phyloP scores from a whole-genome alignment of 2,329 filamentous ascomycete genomes.

The Colletotrichum australisinense region DNA sequence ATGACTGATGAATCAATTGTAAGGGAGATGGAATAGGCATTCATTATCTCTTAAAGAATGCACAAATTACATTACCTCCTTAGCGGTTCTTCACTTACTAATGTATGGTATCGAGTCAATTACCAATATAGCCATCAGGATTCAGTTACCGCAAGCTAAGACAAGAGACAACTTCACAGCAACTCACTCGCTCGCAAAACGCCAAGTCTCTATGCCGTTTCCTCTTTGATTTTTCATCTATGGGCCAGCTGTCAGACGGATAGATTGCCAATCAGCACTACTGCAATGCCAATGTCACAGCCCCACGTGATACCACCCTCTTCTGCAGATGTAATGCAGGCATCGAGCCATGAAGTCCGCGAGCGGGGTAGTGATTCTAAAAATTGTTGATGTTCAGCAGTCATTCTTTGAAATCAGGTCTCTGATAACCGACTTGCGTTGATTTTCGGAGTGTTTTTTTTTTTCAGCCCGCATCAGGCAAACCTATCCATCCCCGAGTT shows the following conservation, averaged over 20 bases:
- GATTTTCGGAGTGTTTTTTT: not conserved
- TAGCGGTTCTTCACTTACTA: too few species aligned
- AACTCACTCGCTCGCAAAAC: not conserved
- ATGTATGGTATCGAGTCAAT: too few species aligned
- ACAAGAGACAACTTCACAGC: not conserved
- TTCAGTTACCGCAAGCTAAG: not conserved
- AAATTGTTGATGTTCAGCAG: not conserved
- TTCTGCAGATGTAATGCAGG: not conserved
- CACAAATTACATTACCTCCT: too few species aligned
- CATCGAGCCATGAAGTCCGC: not conserved
- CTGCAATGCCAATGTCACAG: not conserved
- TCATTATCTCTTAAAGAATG: too few species aligned
- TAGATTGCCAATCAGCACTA: not conserved
- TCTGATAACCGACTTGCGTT: not conserved
- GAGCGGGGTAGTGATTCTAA: not conserved
- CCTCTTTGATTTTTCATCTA: not conserved
- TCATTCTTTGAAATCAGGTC: not conserved
- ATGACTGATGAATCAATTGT: not conserved
- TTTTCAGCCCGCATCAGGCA: not conserved
- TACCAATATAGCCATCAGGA: too few species aligned
- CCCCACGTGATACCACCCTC: not conserved
- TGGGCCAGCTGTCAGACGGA: not conserved
- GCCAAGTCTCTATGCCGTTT: not conserved
- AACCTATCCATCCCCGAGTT: too few species aligned
- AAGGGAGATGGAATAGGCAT: too few species aligned